Evolutionary conservation across 1,139 yeast species (phyloP), one percentile per base, ranked within the genome.

Genomic region (Scheffersomyces segobiensis): DNA sequence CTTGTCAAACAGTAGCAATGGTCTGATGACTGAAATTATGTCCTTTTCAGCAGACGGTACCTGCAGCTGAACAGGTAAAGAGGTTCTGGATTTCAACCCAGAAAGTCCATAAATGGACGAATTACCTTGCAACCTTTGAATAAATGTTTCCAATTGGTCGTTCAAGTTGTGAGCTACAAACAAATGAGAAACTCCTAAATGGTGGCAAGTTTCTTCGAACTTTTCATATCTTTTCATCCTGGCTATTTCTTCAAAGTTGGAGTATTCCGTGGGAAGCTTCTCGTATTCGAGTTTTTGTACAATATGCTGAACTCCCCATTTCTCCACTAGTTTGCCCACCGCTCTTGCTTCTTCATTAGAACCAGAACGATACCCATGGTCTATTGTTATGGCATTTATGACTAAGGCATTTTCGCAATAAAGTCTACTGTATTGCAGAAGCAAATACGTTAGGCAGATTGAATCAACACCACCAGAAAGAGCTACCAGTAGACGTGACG

Each of bases 391-490:
- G 0, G 88, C 86, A 46, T 72, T 67, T 5, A 88, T 69, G 21
- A 73, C 62, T 12, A 78, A 57, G 22, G 63, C 61, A 2, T 77
- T 71, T 7, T 68, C 59, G 42, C 42, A 32, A 21, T 63, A 56
- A 51, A 53, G 61, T 57, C 64, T 59, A 54, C 75, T 66, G 64
- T 73, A 79, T 53, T 73, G 72, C 1, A 73, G 64, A 7, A 79
- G 62, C 18, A 88, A 71, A 65, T 79, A 80, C 0, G 89, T 78
- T 53, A 90, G 70, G 42, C 90, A 87, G 84, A 89, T 86, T 1
- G 96, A 89, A 67, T 90, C 97, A 1, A 87, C 93, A 0, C 97
- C 97, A 2, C 97, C 97, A 10, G 92, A 87, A 2, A 90, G 80
- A 0, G 93, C 93, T 21, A 82, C 62, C 50, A 65, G 64, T n/a